Percentiles rank a stretch among this genome's conserved stretches.
Evolutionary conservation across 768 basidiomycete species (phyloP).

Genomic region (Stropharia rugosoannulata): DNA sequence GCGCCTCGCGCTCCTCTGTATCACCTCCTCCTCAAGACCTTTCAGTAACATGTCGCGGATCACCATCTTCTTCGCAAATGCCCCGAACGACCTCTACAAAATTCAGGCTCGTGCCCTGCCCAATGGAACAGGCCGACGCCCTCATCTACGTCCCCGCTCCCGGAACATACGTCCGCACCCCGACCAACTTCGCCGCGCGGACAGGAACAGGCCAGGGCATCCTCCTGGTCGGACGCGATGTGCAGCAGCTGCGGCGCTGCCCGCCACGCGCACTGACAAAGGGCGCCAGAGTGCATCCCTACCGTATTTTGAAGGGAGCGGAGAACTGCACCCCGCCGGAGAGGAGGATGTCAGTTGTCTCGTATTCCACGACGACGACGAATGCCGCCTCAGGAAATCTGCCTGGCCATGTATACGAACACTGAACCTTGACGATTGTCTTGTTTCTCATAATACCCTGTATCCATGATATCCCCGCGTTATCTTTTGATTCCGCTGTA

Average conservation of each 20-base stretch:
- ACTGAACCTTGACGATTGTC: neutral
- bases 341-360: conserved; percentile 16
- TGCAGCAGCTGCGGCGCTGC: conserved; percentile 42
- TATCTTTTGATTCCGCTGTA: neutral
- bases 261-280: conserved; percentile 36
- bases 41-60: conserved; percentile 7
- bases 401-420: neutral
- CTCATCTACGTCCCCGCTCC: conserved; percentile 44
- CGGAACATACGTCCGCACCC: neutral
- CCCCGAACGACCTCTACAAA: conserved; percentile 18
- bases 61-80: conserved; percentile 9
- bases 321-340: neutral
- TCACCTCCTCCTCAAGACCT: conserved; percentile 15
- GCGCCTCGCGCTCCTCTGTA: conserved; percentile 13
- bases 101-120: conserved; percentile 46
- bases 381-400: neutral
- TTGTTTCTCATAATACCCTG: conserved; percentile 7
- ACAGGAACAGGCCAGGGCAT: conserved; percentile 27
- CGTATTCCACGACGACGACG: conserved; percentile 6
- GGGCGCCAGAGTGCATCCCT: conserved; percentile 56
- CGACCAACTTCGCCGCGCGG: conserved; percentile 13
- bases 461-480: conserved; percentile 8
- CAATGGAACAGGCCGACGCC: conserved; percentile 54
- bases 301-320: conserved; percentile 25
- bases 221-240: conserved; percentile 49